Base-by-base conservation (phyloP, 306 rosid genomes). In the Cucurbita pepo region DNA sequence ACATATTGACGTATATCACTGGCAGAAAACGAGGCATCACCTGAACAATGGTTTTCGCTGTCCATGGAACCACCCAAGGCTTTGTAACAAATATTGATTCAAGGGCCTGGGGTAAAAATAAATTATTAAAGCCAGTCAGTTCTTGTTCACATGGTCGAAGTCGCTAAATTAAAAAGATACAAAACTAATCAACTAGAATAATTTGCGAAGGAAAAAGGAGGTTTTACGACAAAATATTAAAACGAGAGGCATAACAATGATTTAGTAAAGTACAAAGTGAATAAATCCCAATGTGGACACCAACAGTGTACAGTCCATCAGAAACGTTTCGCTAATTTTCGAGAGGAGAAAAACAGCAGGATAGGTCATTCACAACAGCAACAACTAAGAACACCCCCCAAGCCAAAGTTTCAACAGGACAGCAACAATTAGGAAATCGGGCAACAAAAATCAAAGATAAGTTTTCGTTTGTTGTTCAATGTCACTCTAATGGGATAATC, bases 31-130 rank as follows among this genome's bases (percentile, higher is more conserved):
- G 8, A 50, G 55, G 15, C 15, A 89, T 80, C 80, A 86, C 97
- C 84, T 86, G 95, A 69, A 95, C 53, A 82, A 95, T 95, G 79
- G 97, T 95, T 81, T 85, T 81, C 41, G 88, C 96, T 54, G 82
- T 78, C 97, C 99, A 94, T 10, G 99, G 97, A 78, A 94, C 97
- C 79, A 83, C 84, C 99, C 99, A 95, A 12, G 74, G 55, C 21
- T 69, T 50, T 50, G 56, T 25, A 30, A 48, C 74, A 50, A 69
- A 69, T 14, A 50, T 25, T 30, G 44, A 8, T 69, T 50, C 55
- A 14, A 50, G 10, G 14, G 25, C 74, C 74, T 69, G 10, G 16
- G 7, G 22, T 22, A 13, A 38, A 63, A 41, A 10, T 18, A 18
- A 40, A 43, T 6, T 7, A 30, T 30, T 30, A 30, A 30, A 65